Evolutionary conservation across 352 stramenopile genomes (phyloP).

Genomic region (Globisporangium nodosum): DNA sequence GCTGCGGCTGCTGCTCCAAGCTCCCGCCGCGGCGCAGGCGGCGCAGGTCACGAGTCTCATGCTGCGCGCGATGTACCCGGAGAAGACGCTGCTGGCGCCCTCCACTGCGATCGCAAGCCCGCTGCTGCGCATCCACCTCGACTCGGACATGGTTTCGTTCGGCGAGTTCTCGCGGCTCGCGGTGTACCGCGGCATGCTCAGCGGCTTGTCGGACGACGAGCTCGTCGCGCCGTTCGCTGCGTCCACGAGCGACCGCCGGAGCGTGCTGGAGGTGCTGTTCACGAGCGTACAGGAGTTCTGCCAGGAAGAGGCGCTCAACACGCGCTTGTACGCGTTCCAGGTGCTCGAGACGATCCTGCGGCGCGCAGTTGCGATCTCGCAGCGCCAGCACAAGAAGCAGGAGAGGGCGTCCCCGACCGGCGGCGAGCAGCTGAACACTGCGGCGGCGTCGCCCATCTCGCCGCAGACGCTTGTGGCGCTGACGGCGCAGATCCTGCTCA

Average conservation of each 20-base stretch:
- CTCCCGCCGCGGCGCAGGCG: conserved; percentile 5
- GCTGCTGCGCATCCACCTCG: conserved; percentile 24
- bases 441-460: conserved; percentile 9
- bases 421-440: not conserved
- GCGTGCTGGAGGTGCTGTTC: conserved; percentile 54
- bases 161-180: conserved; percentile 51
- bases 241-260: conserved; percentile 9
- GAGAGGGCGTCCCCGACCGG: not conserved
- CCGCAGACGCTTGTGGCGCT: conserved; percentile 37
- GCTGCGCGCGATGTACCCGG: conserved; percentile 33
- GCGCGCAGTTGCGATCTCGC: conserved; percentile 41
- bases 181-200: conserved; percentile 63
- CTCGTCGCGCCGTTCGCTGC: conserved; percentile 22
- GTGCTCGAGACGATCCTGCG: conserved; percentile 74
- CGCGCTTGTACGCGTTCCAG: conserved; percentile 75
- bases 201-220: conserved; percentile 53
- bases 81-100: conserved; percentile 10
- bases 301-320: conserved; percentile 54
- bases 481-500: conserved; percentile 56
- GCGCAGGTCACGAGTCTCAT: conserved; percentile 22
- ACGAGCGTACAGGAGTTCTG: conserved; percentile 44
- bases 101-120: not conserved
- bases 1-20: conserved; percentile 47
- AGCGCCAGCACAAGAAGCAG: conserved; percentile 24
- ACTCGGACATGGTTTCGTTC: conserved; percentile 36